Evolutionary conservation across 2,329 filamentous ascomycete species (phyloP), one percentile per base, ranked within the genome.

Genomic region (Sarocladium brachiariae): DNA sequence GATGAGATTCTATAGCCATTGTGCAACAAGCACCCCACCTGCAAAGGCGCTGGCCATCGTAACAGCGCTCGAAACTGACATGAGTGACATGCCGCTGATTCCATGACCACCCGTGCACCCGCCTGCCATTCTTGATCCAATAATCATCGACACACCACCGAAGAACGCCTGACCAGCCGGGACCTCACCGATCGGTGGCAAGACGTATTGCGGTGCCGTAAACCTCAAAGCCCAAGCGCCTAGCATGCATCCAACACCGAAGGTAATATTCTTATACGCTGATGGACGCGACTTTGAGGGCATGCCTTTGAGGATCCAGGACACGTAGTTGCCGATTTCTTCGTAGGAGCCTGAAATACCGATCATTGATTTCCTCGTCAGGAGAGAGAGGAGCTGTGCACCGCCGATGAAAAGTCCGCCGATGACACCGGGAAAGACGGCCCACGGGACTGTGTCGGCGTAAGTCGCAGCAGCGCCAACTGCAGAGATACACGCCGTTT

Each of bases 61-160:
- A 11, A 86, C 62, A 51, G 85, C 70, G 58, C 83, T 86, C 9
- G 81, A 77, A 3, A 77, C 65, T 0, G 77, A 81, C 48, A 86
- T 67, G 53, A 82, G 67, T n/a, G 78, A 77, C 59, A 86, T 73
- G 0, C 84, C 84, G 52, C 78, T 84, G 55, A 87, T 81, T 0
- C 84, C 84, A 61, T 87, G 84, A 0, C 84, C 83, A 4, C 80
- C 83, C 0, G 83, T 84, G 55, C 84, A 87, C 0, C 84, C 84
- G 2, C 81, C 82, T 0, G 78, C 83, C 50, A 86, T 59, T 46
- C 82, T 74, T 1, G 81, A 72, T 1, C 84, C 84, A 8, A 86
- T 60, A 0, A 75, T 72, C 67, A 86, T 77, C 13, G 76, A 52
- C 3, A 76, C 67, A 0, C 83, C 84, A 2, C 83, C 83, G 0